These are phyloP conservation scores for Irpex lacteus DNA, from an alignment of 1,284 basidiomycete genomes.

Conservation along the genomic window DNA sequence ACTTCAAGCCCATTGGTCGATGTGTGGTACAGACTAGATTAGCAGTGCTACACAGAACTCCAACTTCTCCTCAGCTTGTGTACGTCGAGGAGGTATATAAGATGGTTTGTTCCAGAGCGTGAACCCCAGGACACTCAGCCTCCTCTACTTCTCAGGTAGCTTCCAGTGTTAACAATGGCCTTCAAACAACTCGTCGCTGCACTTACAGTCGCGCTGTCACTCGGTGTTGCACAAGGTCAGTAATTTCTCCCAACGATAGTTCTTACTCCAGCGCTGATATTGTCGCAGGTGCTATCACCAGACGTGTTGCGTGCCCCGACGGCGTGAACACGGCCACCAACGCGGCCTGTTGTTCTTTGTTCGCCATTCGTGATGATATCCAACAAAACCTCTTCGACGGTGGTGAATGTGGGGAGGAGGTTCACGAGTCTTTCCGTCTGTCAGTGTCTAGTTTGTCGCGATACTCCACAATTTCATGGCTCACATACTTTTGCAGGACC, in stretches of 20 bases:
- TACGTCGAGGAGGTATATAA: background rate
- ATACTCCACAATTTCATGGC: background rate
- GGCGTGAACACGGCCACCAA: slow-evolving; percentile 33
- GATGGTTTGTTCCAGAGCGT: background rate
- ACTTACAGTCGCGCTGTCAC: slow-evolving; percentile 1
- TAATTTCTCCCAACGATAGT: background rate
- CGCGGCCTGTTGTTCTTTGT: slow-evolving; percentile 37
- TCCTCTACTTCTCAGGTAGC: background rate
- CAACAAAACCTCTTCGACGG: slow-evolving; percentile 40
- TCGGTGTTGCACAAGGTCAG: slow-evolving; percentile 5
- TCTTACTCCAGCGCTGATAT: background rate
- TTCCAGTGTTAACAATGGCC: slow-evolving; percentile 5
- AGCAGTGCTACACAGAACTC: background rate
- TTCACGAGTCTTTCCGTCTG: slow-evolving; percentile 40
- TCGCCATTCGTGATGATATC: slow-evolving; percentile 35
- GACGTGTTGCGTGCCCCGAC: slow-evolving; percentile 34
- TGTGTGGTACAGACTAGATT: background rate
- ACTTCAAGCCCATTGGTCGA: background rate
- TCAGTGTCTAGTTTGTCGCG: background rate
- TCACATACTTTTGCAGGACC: slow-evolving; percentile 18
- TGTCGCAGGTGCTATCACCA: slow-evolving; percentile 25
- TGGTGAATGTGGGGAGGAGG: slow-evolving; percentile 40
- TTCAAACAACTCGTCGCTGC: slow-evolving; percentile 12
- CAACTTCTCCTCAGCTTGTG: background rate
- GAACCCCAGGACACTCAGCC: background rate